A percentile compares a stretch with the other conserved stretches of the same genome.
Evolutionary conservation across 371 early-diverging fungal species (phyloP).

Genomic region (Rhizopus arrhizus): DNA sequence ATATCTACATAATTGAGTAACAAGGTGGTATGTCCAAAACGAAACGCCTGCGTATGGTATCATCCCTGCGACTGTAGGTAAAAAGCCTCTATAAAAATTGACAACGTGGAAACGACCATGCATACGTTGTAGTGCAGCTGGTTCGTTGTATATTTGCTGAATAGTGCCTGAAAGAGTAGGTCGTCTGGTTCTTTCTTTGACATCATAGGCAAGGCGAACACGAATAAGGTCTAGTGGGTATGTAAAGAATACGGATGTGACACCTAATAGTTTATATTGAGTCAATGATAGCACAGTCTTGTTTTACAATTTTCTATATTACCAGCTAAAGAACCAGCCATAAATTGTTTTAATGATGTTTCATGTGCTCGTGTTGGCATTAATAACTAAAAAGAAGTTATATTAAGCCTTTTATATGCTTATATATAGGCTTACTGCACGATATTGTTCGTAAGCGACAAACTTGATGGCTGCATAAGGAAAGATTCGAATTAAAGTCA

Average conservation of each 20-base stretch:
- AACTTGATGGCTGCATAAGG: slow-evolving; percentile 97
- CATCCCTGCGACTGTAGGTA: slow-evolving; percentile 90
- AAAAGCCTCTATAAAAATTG: slow-evolving; percentile 93
- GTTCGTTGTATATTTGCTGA: slow-evolving; percentile 60
- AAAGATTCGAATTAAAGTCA: slow-evolving; percentile 90
- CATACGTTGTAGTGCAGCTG: slow-evolving; percentile 40
- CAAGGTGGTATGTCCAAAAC: slow-evolving; percentile 74
- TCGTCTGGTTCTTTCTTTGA: slow-evolving; percentile 43
- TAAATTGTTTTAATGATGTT: slow-evolving; percentile 61
- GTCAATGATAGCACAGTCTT: not conserved
- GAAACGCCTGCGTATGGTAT: slow-evolving; percentile 96
- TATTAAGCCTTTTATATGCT: not conserved
- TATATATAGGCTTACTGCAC: slow-evolving; percentile 54
- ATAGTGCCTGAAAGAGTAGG: slow-evolving; percentile 42
- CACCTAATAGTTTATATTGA: slow-evolving; percentile 53
- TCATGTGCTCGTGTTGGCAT: slow-evolving; percentile 72
- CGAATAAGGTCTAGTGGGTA: slow-evolving; percentile 95
- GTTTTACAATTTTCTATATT: slow-evolving; percentile 7
- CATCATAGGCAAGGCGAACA: slow-evolving; percentile 90
- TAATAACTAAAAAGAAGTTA: slow-evolving; percentile 44
- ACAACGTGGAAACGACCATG: slow-evolving; percentile 32
- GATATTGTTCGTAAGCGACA: slow-evolving; percentile 90
- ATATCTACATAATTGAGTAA: slow-evolving; percentile 61
- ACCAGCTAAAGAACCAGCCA: slow-evolving; percentile 85
- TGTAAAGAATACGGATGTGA: slow-evolving; percentile 87